Evolutionary conservation across 2,329 filamentous ascomycete species (phyloP).

Genomic region (Colletotrichum sp.): DNA sequence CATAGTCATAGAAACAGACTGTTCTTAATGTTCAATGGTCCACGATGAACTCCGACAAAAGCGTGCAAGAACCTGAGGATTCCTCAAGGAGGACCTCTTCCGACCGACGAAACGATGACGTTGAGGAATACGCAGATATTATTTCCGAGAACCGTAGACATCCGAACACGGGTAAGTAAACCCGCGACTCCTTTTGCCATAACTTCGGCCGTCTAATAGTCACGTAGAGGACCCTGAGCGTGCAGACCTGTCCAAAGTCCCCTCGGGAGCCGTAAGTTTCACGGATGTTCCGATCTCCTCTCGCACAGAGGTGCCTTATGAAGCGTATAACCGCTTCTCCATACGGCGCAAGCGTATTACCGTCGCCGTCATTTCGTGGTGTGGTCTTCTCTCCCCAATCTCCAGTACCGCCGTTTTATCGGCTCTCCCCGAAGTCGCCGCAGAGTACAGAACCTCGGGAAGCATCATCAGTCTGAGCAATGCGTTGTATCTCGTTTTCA

Average conservation of each 20-base stretch:
- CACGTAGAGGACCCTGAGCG: background rate
- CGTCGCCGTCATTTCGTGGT: slow-evolving; percentile 72
- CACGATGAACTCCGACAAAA: background rate
- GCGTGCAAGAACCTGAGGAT: background rate
- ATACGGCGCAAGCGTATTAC: slow-evolving; percentile 67
- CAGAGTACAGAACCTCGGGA: slow-evolving; percentile 66
- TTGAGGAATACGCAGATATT: slow-evolving; percentile 13
- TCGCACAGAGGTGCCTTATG: slow-evolving; percentile 47
- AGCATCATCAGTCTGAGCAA: slow-evolving; percentile 68
- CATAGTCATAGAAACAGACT: background rate
- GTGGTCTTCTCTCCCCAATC: slow-evolving; percentile 76
- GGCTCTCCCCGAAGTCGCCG: slow-evolving; percentile 75
- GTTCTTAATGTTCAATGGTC: background rate
- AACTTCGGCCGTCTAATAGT: background rate
- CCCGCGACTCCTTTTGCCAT: background rate
- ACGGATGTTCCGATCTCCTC: slow-evolving; percentile 6
- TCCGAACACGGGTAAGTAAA: background rate
- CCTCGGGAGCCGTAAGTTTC: slow-evolving; percentile 7
- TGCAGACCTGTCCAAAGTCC: background rate
- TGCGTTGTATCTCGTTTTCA: slow-evolving; percentile 74
- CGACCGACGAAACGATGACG: background rate
- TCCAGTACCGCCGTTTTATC: slow-evolving; percentile 76
- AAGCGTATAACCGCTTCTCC: slow-evolving; percentile 69
- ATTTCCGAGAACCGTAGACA: background rate
- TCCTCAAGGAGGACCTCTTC: slow-evolving; percentile 1